A percentile compares a stretch with the other conserved stretches of the same genome.
Evolutionary conservation across 305 asterid genomes (phyloP).

Genomic region (Lippia alba): DNA sequence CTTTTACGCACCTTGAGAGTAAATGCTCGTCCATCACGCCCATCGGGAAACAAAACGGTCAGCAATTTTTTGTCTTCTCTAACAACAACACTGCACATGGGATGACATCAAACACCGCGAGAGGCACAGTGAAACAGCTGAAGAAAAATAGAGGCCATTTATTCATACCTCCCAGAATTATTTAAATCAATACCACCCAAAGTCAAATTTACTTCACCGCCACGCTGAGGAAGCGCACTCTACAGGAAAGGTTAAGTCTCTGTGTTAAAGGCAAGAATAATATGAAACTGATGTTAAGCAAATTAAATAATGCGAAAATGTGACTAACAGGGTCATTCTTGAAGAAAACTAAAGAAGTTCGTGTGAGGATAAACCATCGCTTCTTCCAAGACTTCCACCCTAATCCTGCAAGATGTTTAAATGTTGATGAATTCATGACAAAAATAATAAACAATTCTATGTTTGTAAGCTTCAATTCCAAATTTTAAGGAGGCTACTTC

Average conservation of each 20-base stretch:
- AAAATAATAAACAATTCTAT: constrained; percentile 15
- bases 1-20: constrained; percentile 79
- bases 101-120: constrained; percentile 33
- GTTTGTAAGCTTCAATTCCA: no score
- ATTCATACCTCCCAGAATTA: constrained; percentile 86
- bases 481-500: no score
- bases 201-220: constrained; percentile 95
- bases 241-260: constrained; percentile 37
- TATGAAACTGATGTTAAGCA: constrained; percentile 28
- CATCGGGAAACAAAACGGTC: constrained; percentile 97
- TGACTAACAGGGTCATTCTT: constrained; percentile 93
- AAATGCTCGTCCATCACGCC: constrained; percentile 98
- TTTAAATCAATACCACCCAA: constrained; percentile 96
- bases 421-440: constrained; percentile 28
- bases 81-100: constrained; percentile 83
- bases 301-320: constrained; percentile 25
- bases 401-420: constrained; percentile 69
- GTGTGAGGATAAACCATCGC: constrained; percentile 96
- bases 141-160: constrained; percentile 16
- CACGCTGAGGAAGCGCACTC: constrained; percentile 94
- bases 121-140: constrained; percentile 25
- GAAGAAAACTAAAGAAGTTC: constrained; percentile 93
- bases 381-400: constrained; percentile 98
- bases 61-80: constrained; percentile 97
- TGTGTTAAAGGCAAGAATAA: constrained; percentile 33